Conservation (phyloP, 2,329 filamentous ascomycete genomes). For the Colletotrichum lini region DNA sequence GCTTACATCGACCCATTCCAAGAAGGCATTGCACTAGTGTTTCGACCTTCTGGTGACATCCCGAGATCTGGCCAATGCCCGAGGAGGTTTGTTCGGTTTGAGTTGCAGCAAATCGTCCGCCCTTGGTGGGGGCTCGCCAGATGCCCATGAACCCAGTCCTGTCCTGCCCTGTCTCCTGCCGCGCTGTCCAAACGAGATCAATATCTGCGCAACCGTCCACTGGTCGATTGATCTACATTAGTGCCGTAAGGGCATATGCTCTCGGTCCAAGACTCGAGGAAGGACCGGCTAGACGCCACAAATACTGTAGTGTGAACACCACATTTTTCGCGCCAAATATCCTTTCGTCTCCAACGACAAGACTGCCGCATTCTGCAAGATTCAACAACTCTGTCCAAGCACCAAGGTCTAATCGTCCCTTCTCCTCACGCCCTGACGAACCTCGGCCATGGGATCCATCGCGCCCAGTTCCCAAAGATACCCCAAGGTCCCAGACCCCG, state of each 20-base stretch:
- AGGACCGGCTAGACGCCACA: constrained; percentile 28
- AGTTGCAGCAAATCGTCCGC: constrained; percentile 37
- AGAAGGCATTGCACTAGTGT: constrained; percentile 38
- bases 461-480: constrained; percentile 27
- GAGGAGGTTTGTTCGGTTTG: constrained; percentile 32
- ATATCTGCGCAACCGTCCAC: constrained; percentile 22
- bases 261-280: constrained; percentile 22
- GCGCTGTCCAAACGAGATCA: constrained; percentile 20
- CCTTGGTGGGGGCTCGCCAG: constrained; percentile 25
- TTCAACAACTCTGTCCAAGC: neutral
- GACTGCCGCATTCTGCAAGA: neutral
- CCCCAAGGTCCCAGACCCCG: constrained; percentile 14
- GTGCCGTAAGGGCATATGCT: constrained; percentile 34
- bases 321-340: constrained; percentile 31
- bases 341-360: constrained; percentile 20
- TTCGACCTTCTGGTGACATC: constrained; percentile 39
- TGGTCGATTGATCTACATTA: constrained; percentile 36
- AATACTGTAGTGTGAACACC: constrained; percentile 22
- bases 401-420: constrained; percentile 1
- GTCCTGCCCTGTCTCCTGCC: constrained; percentile 9
- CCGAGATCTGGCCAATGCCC: constrained; percentile 35
- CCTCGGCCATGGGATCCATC: constrained; percentile 32
- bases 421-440: neutral
- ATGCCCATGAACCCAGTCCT: constrained; percentile 29
- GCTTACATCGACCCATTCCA: constrained; percentile 37